A percentile compares a stretch with the other conserved stretches of the same genome.
Conservation (phyloP, 1,139 yeast genomes). For the Blastobotrys indianensis region DNA sequence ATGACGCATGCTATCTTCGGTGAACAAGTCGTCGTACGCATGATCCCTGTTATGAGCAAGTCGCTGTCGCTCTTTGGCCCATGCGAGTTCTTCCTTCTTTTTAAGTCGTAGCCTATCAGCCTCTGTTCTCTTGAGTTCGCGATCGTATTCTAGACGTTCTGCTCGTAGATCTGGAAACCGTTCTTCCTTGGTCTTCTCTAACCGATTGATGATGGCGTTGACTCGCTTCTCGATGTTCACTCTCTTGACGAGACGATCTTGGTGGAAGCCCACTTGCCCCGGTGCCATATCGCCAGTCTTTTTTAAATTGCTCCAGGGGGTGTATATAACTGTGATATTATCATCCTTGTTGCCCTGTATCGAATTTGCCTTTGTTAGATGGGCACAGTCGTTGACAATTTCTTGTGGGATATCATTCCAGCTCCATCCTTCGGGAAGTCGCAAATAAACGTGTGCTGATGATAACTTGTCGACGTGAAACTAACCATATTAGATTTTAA, state of each 20-base stretch:
- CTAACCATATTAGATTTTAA: conserved; percentile 17
- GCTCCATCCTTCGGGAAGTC: conserved; percentile 42
- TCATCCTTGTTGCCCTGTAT: conserved; percentile 71
- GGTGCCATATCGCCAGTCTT: conserved; percentile 72
- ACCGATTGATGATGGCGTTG: conserved; percentile 56
- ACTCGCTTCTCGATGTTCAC: conserved; percentile 53
- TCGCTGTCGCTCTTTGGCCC: conserved; percentile 29
- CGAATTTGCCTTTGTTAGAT: conserved; percentile 73
- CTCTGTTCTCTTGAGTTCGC: conserved; percentile 30
- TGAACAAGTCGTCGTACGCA: conserved; percentile 55
- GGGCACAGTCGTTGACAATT: conserved; percentile 58
- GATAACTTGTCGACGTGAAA: conserved; percentile 78
- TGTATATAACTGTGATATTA: conserved; percentile 63
- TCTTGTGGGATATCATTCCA: conserved; percentile 48
- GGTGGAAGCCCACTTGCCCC: conserved; percentile 75
- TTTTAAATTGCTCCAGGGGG: conserved; percentile 69
- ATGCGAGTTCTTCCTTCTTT: conserved; percentile 26
- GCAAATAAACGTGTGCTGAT: conserved; percentile 75
- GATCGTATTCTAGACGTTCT: conserved; percentile 37
- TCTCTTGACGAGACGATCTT: conserved; percentile 51
- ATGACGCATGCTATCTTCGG: conserved; percentile 43
- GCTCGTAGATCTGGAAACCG: conserved; percentile 45
- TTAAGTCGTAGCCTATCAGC: conserved; percentile 35
- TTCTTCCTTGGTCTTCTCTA: conserved; percentile 63
- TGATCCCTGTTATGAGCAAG: conserved; percentile 35